These are phyloP conservation scores for Phyllosticta capitalensis DNA, from an alignment of 2,329 filamentous ascomycete genomes.

Conservation along the genomic window DNA sequence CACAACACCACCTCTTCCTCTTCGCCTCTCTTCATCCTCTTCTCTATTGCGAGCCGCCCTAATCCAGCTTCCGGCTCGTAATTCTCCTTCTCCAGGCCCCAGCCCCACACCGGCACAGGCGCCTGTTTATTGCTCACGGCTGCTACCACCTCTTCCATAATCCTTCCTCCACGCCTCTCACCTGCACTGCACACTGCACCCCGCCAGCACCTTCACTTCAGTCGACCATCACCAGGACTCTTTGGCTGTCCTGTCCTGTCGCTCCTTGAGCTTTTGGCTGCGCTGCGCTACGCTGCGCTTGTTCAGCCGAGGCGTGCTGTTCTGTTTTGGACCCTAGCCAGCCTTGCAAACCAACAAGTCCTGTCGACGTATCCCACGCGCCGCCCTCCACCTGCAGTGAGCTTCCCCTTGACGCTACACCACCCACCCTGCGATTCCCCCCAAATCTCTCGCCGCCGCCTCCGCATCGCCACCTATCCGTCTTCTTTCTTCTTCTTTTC, in stretches of 20 bases:
- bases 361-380: background rate
- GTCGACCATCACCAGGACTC: background rate
- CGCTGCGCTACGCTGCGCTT: background rate
- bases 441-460: background rate
- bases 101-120: background rate
- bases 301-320: background rate
- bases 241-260: background rate
- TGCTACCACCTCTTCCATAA: background rate
- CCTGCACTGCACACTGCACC: background rate
- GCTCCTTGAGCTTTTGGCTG: background rate
- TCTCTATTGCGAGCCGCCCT: background rate
- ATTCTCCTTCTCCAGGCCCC: background rate
- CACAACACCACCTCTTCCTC: background rate
- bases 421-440: background rate
- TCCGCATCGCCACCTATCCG: background rate
- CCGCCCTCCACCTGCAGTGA: slow-evolving; percentile 4
- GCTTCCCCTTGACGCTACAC: background rate
- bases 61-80: background rate
- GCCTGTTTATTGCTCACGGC: background rate
- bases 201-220: too few relatives aligned
- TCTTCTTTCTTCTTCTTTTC: background rate
- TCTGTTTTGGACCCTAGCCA: background rate
- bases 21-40: background rate
- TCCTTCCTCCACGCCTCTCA: background rate
- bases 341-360: background rate